A percentile compares a stretch with the other conserved stretches of the same genome.
Evolutionary conservation across 202 grass and related monocot genomes (phyloP).

Genomic region (Hordeum pubiflorum): DNA sequence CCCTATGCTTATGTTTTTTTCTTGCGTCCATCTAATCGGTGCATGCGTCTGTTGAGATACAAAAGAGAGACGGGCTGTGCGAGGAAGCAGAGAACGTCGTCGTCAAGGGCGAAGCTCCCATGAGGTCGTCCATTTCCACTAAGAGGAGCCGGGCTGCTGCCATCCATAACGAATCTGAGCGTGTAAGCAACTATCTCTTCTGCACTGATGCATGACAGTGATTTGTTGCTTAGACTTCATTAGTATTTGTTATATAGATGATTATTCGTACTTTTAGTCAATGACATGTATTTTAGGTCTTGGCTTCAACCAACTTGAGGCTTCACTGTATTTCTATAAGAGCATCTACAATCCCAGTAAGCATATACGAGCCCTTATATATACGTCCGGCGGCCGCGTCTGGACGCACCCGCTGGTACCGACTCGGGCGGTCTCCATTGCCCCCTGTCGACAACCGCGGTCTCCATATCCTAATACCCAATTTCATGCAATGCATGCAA

Average conservation of each 20-base stretch:
- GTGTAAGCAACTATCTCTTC: constrained; percentile 50
- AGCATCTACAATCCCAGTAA: no score
- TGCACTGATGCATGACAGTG: neutral
- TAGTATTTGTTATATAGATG: neutral
- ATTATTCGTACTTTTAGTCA: neutral
- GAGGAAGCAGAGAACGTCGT: constrained; percentile 45
- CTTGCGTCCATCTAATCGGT: neutral
- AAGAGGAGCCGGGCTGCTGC: constrained; percentile 70
- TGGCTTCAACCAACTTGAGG: neutral
- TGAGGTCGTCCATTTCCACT: constrained; percentile 50
- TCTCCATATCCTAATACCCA: no score
- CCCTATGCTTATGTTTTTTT: neutral
- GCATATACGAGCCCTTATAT: no score
- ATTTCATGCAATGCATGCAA: no score
- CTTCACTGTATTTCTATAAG: neutral
- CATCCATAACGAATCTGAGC: constrained; percentile 87
- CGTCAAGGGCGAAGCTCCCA: constrained; percentile 14
- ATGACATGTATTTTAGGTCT: neutral
- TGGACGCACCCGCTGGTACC: no score
- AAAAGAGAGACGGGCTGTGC: constrained; percentile 46
- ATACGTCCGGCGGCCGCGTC: no score
- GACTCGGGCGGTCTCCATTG: no score
- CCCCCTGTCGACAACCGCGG: no score
- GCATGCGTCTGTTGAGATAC: constrained; percentile 1
- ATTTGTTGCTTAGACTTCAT: neutral